Base-by-base conservation (phyloP, 164 flowering plant genomes). In the Chimonanthus salicifolius region DNA sequence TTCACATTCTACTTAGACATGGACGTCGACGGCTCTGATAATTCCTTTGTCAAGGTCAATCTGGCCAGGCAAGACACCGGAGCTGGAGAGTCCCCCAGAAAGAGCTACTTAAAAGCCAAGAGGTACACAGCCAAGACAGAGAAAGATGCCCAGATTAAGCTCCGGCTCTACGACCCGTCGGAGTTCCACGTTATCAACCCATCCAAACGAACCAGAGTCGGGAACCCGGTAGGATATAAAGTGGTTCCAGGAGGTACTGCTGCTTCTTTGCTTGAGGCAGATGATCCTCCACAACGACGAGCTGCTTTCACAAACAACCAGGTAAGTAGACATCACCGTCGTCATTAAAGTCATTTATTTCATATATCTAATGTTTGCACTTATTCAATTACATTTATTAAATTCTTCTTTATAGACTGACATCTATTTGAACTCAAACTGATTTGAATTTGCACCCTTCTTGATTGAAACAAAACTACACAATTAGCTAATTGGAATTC, bases 211-310 rank as follows among this genome's bases (percentile, higher is more conserved):
- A 84, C 97, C 0, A 75, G 90, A 74, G 80, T 95, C 0, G 98
- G 98, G 4, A 95, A 95, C 77, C 97, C 96, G 2, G 84, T 84
- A 1, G 99, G 98, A 64, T 93, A 95, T 74, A 95, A 92, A 84
- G 81, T 95, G 10, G 99, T 93, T 11, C 92, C 98, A 0, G 87
- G 82, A 1, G 97, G 89, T 50, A 93, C 89, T 0, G 97, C 99
- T 0, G 99, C 97, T 45, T 89, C 85, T 74, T 77, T 95, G 80
- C 88, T 95, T 46, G 97, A 92, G 67, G 83, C 13, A 3, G 76
- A 86, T 3, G 99, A 94, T 76, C 97, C 93, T 44, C 97, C 98
- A 0, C 99, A 95, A 72, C 74, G 74, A 48, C 70, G 98, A 20
- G 87, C 85, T 0, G 94, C 94, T 1, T 95, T 93, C 69, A 92